Conservation (phyloP, 2,329 filamentous ascomycete genomes). For the Lachnellula subtilissima region DNA sequence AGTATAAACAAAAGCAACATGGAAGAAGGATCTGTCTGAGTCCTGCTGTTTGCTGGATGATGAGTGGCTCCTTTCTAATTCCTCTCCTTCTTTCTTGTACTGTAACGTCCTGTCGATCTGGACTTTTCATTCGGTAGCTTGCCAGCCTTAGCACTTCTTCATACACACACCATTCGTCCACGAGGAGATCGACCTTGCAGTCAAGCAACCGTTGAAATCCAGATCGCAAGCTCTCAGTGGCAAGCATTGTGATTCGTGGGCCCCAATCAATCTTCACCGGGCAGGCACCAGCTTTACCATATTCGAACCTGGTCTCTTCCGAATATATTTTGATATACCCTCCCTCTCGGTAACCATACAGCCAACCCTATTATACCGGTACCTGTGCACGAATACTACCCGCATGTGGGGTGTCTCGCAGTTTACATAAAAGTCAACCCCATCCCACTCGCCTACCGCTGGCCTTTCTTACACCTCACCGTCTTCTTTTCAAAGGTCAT, state of each 20-base stretch:
- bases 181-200: constrained; percentile 26
- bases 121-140: constrained; percentile 19
- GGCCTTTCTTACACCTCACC: constrained; percentile 15
- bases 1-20: constrained; percentile 11
- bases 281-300: constrained; percentile 18
- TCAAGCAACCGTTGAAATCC: constrained; percentile 17
- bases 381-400: constrained; percentile 22
- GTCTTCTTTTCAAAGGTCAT: constrained; percentile 24
- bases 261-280: constrained; percentile 21
- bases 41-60: constrained; percentile 14
- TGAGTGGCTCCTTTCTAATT: constrained; percentile 16
- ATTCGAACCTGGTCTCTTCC: constrained; percentile 21
- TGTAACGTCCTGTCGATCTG: constrained; percentile 18
- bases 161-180: constrained; percentile 13
- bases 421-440: constrained; percentile 25
- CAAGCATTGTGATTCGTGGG: constrained; percentile 26
- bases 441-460: constrained; percentile 20
- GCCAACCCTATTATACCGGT: constrained; percentile 21
- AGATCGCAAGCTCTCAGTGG: constrained; percentile 22
- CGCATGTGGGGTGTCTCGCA: constrained; percentile 24
- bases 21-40: constrained; percentile 8
- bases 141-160: constrained; percentile 9
- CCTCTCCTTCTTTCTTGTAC: constrained; percentile 8
- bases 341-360: constrained; percentile 15
- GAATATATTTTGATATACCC: constrained; percentile 15